phyloP scores from a whole-genome alignment of 352 stramenopile species.

The Pythium biforme region DNA sequence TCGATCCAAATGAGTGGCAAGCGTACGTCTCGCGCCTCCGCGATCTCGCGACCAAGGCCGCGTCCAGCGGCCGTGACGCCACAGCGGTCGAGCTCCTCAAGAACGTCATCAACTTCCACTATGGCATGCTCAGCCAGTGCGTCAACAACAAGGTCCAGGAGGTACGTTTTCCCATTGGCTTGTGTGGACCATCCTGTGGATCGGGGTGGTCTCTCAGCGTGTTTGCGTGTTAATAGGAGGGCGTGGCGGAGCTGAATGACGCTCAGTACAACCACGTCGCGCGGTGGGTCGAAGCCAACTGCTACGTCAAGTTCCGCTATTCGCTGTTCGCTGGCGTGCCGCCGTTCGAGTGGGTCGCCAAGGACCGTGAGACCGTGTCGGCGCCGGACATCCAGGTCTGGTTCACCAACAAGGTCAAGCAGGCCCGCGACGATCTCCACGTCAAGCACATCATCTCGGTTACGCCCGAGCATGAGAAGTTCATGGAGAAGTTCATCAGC shows the following conservation, averaged over 20 bases:
- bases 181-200: too few relatives aligned
- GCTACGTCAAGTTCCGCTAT: constrained; percentile 57
- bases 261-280: constrained; percentile 1
- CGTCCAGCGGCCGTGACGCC: not conserved
- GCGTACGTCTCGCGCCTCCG: constrained; percentile 12
- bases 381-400: constrained; percentile 28
- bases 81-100: constrained; percentile 2
- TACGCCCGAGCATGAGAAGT: constrained; percentile 14
- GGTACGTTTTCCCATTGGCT: constrained; percentile 1
- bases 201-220: too few relatives aligned
- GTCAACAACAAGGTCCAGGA: not conserved
- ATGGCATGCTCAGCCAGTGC: constrained; percentile 1
- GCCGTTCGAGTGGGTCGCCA: constrained; percentile 42
- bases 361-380: constrained; percentile 18
- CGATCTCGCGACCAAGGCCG: not conserved
- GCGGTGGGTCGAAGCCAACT: constrained; percentile 29
- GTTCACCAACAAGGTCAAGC: constrained; percentile 31
- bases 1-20: constrained; percentile 3
- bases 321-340: constrained; percentile 36
- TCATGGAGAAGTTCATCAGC: constrained; percentile 26
- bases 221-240: not conserved
- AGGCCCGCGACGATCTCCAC: constrained; percentile 25
- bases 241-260: not conserved
- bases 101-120: constrained; percentile 19
- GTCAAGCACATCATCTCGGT: constrained; percentile 21